These are phyloP conservation scores for Xylaria scruposa DNA, from an alignment of 495 filamentous ascomycete species.

Conservation along the genomic window DNA sequence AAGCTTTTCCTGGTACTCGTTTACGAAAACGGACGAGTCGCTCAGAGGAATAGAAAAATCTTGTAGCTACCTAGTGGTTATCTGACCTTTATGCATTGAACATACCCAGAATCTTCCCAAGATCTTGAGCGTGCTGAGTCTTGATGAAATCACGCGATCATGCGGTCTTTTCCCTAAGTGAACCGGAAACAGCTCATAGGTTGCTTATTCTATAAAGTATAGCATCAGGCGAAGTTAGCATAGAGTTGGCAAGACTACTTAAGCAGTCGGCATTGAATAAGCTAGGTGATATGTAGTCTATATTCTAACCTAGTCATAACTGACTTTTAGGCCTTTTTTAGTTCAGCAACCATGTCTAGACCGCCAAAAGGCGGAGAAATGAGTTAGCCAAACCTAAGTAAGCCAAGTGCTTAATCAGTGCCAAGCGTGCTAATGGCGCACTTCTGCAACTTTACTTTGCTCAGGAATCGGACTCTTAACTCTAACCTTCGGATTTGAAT, in stretches of 20 bases:
- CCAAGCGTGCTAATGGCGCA: not conserved
- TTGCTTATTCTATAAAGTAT: not conserved
- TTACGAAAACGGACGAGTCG: not conserved
- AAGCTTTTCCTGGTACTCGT: not conserved
- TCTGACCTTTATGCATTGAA: not conserved
- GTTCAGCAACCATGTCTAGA: not conserved
- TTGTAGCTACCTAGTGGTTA: not conserved
- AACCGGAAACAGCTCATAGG: not conserved
- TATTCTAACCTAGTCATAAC: not conserved
- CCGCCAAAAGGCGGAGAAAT: not conserved
- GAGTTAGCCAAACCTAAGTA: not conserved
- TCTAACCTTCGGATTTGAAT: not conserved
- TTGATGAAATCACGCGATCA: not conserved
- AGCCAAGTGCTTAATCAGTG: not conserved
- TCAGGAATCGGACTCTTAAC: not conserved
- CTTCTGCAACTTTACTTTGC: not conserved
- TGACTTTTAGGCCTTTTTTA: not conserved
- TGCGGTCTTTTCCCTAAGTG: not conserved
- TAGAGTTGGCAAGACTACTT: not conserved
- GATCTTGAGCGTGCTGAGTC: not conserved
- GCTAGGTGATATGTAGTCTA: not conserved
- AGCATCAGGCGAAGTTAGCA: not conserved
- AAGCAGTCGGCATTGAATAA: not conserved
- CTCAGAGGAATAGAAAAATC: not conserved
- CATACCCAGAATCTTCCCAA: not conserved